Conservation (phyloP, 805 yeast genomes). For the Diddensiella santjacobensis region DNA sequence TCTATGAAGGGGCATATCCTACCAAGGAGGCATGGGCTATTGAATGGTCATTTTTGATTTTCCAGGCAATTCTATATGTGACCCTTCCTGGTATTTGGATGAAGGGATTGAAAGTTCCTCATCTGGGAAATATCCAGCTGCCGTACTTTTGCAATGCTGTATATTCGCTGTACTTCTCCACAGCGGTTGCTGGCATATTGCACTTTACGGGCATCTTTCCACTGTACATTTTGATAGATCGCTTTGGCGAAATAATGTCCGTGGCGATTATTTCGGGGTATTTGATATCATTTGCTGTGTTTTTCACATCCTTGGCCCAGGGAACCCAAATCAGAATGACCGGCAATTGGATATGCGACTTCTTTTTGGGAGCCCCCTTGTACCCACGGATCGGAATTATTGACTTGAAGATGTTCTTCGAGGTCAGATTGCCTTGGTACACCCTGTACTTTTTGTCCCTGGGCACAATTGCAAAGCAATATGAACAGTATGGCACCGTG, state of each 20-base stretch:
- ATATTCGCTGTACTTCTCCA: slow-evolving; percentile 71
- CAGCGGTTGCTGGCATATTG: slow-evolving; percentile 52
- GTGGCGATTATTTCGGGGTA: slow-evolving; percentile 82
- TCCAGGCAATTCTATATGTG: slow-evolving; percentile 73
- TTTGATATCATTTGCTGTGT: slow-evolving; percentile 61
- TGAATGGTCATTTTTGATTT: slow-evolving; percentile 63
- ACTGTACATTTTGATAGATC: slow-evolving; percentile 68
- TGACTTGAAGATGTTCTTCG: slow-evolving; percentile 95
- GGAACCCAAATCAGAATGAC: slow-evolving; percentile 87
- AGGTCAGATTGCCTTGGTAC: slow-evolving; percentile 97
- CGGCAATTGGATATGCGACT: slow-evolving; percentile 84
- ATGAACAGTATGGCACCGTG: slow-evolving; percentile 74
- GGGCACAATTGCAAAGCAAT: slow-evolving; percentile 73
- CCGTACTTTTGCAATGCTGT: slow-evolving; percentile 94
- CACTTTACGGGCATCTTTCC: slow-evolving; percentile 75
- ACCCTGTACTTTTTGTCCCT: slow-evolving; percentile 73
- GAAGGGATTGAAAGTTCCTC: slow-evolving; percentile 87
- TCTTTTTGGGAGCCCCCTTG: slow-evolving; percentile 96
- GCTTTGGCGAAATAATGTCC: slow-evolving; percentile 89
- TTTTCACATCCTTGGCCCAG: slow-evolving; percentile 60
- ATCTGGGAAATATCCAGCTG: slow-evolving; percentile 72
- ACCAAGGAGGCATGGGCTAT: slow-evolving; percentile 56
- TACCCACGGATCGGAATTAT: slow-evolving; percentile 92
- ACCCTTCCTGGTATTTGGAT: slow-evolving; percentile 92
- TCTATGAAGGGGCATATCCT: slow-evolving; percentile 45